Base-by-base conservation (phyloP, 1,139 yeast genomes). In the Pichia inconspicua region DNA sequence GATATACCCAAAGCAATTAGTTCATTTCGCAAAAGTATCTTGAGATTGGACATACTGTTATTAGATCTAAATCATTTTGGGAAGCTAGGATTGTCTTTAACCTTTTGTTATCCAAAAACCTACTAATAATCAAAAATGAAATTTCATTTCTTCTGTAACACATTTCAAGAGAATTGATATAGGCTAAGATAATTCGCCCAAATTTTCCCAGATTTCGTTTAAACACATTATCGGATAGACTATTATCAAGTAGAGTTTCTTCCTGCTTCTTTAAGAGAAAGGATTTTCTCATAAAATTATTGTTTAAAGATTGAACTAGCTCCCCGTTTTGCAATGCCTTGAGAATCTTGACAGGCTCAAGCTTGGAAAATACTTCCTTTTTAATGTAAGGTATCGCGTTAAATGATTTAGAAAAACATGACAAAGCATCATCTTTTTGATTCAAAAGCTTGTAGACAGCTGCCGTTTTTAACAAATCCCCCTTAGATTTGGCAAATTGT, bases 41-140 rank as follows among this genome's bases (percentile, higher is more conserved):
- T 63, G 15, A 78, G 53, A 43, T 77, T 80, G 0, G 78, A 84
- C 45, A 72, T n/a, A 62, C 42, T 50, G 75, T 81, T 39, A 65
- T 58, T 67, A 72, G 19, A 63, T 59, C 43, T 64, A 47, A 42
- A n/a, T 32, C 25, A 2, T 22, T 37, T 9, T 31, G 42, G 4
- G 25, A 28, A n/a, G 32, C 37, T 25, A 25, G 4, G 2, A 35
- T 25, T 19, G 27, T 14, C 3, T 19, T 32, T 4, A 35, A 37
- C 32, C 22, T 48, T 43, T 40, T 48, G 38, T 42, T 45, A 2
- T 44, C 35, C 7, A 59, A 27, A 14, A 58, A 42, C 15, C 25
- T n/a, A 11, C 42, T 22, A 1, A 52, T 45, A 19, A 53, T 17
- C 15, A 46, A 14, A 35, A 10, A 50, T 8, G 48, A 25, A 8